Evolutionary conservation across 2,329 filamentous ascomycete species (phyloP), one percentile per base, ranked within the genome.

Genomic region (Xylariaceae sp.): DNA sequence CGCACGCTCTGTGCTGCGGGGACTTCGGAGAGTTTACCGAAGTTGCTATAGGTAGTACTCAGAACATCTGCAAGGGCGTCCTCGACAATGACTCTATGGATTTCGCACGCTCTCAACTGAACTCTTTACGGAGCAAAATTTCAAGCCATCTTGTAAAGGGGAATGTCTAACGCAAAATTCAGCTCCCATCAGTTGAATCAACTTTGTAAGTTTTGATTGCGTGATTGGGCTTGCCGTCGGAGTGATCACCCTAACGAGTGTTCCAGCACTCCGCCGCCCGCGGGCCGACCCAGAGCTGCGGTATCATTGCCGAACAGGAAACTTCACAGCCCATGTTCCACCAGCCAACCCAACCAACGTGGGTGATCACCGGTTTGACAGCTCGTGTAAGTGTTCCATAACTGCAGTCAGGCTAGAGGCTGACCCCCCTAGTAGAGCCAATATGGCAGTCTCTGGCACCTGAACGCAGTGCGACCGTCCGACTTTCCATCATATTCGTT

Each of bases 261-360:
- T 27, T 31, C 41, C 55, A 51, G 55, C 53, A 43, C 19, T 19
- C 19, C 19, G 19, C 19, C 19, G 19, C 19, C 19, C 19, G 19
- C 19, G 19, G 55, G 55, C 44, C 48, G 58, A 60, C 51, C 58
- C 58, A 60, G 43, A 50, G 50, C 34, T 46, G 47, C 53, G 58
- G 58, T 58, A 60, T 52, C 55, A 47, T 50, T 43, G 29, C 52
- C 48, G 41, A 37, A 27, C 49, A 46, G 55, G 11, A 39, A 51
- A 37, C 19, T 39, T 56, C 54, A 34, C 51, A 31, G 52, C 51
- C 45, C 47, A 37, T 39, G 46, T 30, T 29, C 32, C 42, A 26
- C 49, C 31, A 19, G 31, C 27, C 40, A 34, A 19, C n/a, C 46
- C 26, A 27, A 43, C 41, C 46, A 40, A 41, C 30, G 11, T 47